Percentiles rank a stretch among this genome's conserved stretches.
These are phyloP conservation scores for Centrapalus pauciflorus DNA, from an alignment of 129 eudicot genomes.

Conservation along the genomic window DNA sequence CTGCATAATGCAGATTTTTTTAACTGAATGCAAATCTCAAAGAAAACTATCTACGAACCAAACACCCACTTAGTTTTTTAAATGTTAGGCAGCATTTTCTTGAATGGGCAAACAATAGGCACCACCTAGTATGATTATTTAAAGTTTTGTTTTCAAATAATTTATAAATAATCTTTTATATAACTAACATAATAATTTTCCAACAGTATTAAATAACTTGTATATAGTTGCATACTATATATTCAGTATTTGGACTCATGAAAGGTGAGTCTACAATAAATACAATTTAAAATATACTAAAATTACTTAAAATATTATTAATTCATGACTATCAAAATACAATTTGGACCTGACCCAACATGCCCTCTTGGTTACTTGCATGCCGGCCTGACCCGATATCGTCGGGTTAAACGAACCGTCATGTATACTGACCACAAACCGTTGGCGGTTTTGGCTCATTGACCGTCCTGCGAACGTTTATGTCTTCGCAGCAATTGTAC, in stretches of 20 bases:
- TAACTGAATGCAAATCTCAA: too few relatives aligned
- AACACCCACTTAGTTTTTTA: too few relatives aligned
- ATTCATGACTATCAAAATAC: slow-evolving; percentile 15
- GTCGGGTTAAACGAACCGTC: background rate
- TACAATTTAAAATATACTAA: slow-evolving; percentile 5
- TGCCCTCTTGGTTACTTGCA: slow-evolving; percentile 13
- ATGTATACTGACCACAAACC: slow-evolving; percentile 3
- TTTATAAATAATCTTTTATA: too few relatives aligned
- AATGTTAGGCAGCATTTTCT: too few relatives aligned
- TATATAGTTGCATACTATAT: too few relatives aligned
- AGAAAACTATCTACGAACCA: too few relatives aligned
- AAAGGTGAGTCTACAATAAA: slow-evolving; percentile 21
- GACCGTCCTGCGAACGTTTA: slow-evolving; percentile 1
- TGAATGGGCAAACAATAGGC: too few relatives aligned
- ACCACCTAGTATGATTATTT: too few relatives aligned
- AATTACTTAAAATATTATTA: background rate
- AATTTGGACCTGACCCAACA: background rate
- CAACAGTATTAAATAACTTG: background rate
- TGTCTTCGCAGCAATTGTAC: slow-evolving; percentile 5
- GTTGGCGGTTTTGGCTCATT: slow-evolving; percentile 5
- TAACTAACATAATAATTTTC: background rate
- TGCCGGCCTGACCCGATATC: background rate
- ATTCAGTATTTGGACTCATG: too few relatives aligned
- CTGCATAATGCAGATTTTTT: too few relatives aligned
- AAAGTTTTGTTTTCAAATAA: too few relatives aligned